phyloP scores from a whole-genome alignment of 148 eudicot genomes.

The Fagopyrum tataricum region DNA sequence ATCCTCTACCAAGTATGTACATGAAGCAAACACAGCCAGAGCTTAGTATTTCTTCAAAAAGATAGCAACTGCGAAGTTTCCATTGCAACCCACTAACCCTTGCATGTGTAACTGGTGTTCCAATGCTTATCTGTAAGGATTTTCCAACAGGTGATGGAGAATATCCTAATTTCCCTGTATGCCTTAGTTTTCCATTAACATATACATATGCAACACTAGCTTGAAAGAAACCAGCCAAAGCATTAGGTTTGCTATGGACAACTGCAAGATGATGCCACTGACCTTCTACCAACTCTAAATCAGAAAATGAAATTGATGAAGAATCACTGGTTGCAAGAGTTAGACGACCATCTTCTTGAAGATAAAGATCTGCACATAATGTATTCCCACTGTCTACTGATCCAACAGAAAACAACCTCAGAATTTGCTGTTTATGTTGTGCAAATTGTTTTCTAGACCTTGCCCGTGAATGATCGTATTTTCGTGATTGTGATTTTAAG shows the following conservation, averaged over 20 bases:
- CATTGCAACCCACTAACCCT: slow-evolving; percentile 72
- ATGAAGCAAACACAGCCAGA: slow-evolving; percentile 88
- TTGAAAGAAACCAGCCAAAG: slow-evolving; percentile 97
- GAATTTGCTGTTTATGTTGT: slow-evolving; percentile 37
- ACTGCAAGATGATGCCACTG: slow-evolving; percentile 98
- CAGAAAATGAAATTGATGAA: slow-evolving; percentile 72
- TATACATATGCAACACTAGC: slow-evolving; percentile 93
- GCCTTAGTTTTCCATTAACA: slow-evolving; percentile 81
- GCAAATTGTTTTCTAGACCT: slow-evolving; percentile 47
- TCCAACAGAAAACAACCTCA: slow-evolving; percentile 89
- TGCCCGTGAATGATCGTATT: slow-evolving; percentile 36
- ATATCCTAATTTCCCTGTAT: slow-evolving; percentile 91
- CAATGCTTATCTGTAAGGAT: slow-evolving; percentile 84
- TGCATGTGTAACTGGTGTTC: slow-evolving; percentile 69
- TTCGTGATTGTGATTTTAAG: slow-evolving; percentile 34
- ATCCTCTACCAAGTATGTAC: slow-evolving; percentile 99
- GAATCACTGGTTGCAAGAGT: slow-evolving; percentile 92
- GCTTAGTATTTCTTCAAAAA: slow-evolving; percentile 91
- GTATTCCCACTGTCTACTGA: slow-evolving; percentile 45
- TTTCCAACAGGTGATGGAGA: slow-evolving; percentile 93
- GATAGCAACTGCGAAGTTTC: slow-evolving; percentile 90
- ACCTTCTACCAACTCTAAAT: slow-evolving; percentile 83
- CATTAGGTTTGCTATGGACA: slow-evolving; percentile 98
- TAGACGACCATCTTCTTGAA: slow-evolving; percentile 84
- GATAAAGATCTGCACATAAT: slow-evolving; percentile 79